Conservation (phyloP, 805 yeast genomes). For the Saccharomycopsis schoenii region DNA sequence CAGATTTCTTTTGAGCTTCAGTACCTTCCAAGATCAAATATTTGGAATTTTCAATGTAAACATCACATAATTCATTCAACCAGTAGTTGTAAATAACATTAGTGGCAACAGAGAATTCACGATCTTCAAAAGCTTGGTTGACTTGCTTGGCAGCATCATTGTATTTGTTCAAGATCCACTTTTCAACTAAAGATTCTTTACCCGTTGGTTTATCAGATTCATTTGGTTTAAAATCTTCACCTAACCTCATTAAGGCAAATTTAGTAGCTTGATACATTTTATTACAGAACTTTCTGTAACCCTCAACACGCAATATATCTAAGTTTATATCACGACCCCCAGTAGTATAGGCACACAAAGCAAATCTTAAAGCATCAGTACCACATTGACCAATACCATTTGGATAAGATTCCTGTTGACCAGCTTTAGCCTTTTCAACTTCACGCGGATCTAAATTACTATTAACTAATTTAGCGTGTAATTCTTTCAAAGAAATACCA, state of each 20-base stretch:
- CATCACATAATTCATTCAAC: slow-evolving; percentile 92
- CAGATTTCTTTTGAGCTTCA: slow-evolving; percentile 72
- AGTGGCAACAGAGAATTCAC: slow-evolving; percentile 87
- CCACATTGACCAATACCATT: slow-evolving; percentile 99
- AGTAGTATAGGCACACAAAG: slow-evolving; percentile 94
- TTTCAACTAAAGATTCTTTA: slow-evolving; percentile 83
- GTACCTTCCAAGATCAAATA: slow-evolving; percentile 87
- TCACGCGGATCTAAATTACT: slow-evolving; percentile 92
- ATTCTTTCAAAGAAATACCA: slow-evolving; percentile 72
- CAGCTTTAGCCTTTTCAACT: slow-evolving; percentile 74
- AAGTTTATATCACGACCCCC: slow-evolving; percentile 98
- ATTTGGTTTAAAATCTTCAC: slow-evolving; percentile 81
- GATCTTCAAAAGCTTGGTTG: slow-evolving; percentile 59
- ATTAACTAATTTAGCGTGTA: slow-evolving; percentile 62
- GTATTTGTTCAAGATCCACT: slow-evolving; percentile 90
- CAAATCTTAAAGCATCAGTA: slow-evolving; percentile 96
- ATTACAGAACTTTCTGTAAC: slow-evolving; percentile 98
- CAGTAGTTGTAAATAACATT: slow-evolving; percentile 86
- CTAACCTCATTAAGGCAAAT: slow-evolving; percentile 87
- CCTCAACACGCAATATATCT: slow-evolving; percentile 94
- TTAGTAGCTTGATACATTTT: slow-evolving; percentile 98
- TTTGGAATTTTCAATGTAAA: slow-evolving; percentile 96
- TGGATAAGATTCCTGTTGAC: slow-evolving; percentile 86
- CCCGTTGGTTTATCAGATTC: slow-evolving; percentile 55
- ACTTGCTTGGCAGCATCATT: slow-evolving; percentile 57